Conservation (phyloP, 1,139 yeast species). For the Scheffersomyces lignicola region DNA sequence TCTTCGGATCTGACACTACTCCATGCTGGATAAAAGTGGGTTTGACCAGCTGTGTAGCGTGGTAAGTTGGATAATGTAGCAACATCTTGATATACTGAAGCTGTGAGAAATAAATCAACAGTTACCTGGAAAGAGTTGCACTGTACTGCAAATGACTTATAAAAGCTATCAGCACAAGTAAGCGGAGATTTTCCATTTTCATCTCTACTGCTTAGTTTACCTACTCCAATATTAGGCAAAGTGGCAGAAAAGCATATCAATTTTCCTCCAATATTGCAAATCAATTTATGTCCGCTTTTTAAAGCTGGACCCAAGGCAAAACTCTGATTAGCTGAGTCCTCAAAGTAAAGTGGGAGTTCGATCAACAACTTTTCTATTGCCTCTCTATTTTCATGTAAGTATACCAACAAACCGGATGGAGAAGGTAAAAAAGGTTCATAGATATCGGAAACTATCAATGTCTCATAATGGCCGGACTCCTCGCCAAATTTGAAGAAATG, state of each 20-base stretch:
- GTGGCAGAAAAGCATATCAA: conserved; percentile 77
- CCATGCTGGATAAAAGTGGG: conserved; percentile 97
- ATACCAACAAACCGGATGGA: conserved; percentile 80
- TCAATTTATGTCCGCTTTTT: conserved; percentile 80
- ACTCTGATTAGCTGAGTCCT: conserved; percentile 60
- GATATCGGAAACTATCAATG: conserved; percentile 84
- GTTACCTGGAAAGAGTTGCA: conserved; percentile 91
- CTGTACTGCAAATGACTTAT: conserved; percentile 92
- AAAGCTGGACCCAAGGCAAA: conserved; percentile 93
- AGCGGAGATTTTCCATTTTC: conserved; percentile 72
- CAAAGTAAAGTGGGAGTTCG: conserved; percentile 72
- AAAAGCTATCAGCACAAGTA: conserved; percentile 79
- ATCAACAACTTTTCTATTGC: conserved; percentile 75
- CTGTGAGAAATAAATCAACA: conserved; percentile 87
- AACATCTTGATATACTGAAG: conserved; percentile 86
- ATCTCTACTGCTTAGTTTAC: conserved; percentile 77
- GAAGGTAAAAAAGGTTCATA: conserved; percentile 92
- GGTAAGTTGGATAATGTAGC: conserved; percentile 90
- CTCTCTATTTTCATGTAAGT: conserved; percentile 66
- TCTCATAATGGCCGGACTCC: conserved; percentile 60
- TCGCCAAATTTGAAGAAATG: conserved; percentile 76
- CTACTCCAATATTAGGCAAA: conserved; percentile 83
- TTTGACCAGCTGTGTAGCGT: conserved; percentile 94
- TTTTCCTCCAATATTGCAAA: conserved; percentile 85
- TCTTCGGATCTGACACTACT: conserved; percentile 78